A percentile compares a stretch with the other conserved stretches of the same genome.
These are phyloP conservation scores for Cylindrodendrum hubeiense DNA, from an alignment of 2,329 filamentous ascomycete species.

Conservation along the genomic window DNA sequence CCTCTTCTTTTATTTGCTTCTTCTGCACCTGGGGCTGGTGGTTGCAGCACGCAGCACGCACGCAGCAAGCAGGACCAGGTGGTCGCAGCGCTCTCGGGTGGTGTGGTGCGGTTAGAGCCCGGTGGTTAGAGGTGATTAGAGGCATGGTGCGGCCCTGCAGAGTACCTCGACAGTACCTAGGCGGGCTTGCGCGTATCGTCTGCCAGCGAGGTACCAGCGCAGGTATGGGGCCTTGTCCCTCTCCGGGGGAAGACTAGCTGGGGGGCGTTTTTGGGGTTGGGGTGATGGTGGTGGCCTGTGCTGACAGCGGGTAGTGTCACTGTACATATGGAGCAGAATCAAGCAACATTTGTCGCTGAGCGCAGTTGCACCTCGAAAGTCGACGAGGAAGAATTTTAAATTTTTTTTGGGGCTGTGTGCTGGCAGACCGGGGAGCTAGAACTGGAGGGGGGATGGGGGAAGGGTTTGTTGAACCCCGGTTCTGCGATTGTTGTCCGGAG, in stretches of 20 bases:
- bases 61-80: conserved; percentile 36
- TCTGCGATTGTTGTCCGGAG: conserved; percentile 15
- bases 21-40: conserved; percentile 34
- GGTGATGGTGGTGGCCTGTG: conserved; percentile 26
- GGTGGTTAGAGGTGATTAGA: conserved; percentile 39
- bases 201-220: conserved; percentile 9
- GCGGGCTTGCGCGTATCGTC: not conserved
- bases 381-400: not conserved
- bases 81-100: conserved; percentile 41
- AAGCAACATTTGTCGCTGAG: not conserved
- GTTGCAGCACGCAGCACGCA: conserved; percentile 38
- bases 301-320: conserved; percentile 20
- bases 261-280: conserved; percentile 27
- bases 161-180: conserved; percentile 11
- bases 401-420: not conserved
- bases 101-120: conserved; percentile 39
- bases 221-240: conserved; percentile 2
- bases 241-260: conserved; percentile 17
- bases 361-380: not conserved
- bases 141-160: conserved; percentile 15
- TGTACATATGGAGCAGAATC: not conserved
- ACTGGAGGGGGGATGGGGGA: conserved; percentile 15
- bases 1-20: conserved; percentile 25
- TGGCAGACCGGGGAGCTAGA: conserved; percentile 17
- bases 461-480: conserved; percentile 18